phyloP scores from a whole-genome alignment of 805 yeast species.

The Lipomyces kockii region DNA sequence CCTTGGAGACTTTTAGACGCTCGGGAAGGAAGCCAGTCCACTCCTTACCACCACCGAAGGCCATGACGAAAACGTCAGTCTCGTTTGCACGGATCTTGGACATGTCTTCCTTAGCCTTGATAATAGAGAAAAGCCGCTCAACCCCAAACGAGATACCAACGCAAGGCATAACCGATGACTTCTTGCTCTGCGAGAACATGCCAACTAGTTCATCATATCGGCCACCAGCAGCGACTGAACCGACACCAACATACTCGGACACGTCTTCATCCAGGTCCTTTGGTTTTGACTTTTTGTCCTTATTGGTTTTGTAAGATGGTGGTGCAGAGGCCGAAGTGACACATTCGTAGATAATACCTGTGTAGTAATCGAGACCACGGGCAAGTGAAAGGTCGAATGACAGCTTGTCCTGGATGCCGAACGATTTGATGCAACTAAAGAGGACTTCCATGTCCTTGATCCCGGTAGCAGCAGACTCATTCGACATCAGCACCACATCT shows the following conservation, averaged over 20 bases:
- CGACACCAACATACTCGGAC: constrained; percentile 97
- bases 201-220: constrained; percentile 96
- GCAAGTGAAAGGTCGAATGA: constrained; percentile 94
- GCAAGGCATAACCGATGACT: constrained; percentile 83
- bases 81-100: constrained; percentile 77
- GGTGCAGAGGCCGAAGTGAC: constrained; percentile 97
- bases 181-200: constrained; percentile 87
- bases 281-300: constrained; percentile 47
- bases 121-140: constrained; percentile 88
- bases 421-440: constrained; percentile 80
- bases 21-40: constrained; percentile 93
- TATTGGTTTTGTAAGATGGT: constrained; percentile 39
- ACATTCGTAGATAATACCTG: constrained; percentile 95
- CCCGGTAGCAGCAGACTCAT: constrained; percentile 79
- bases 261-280: constrained; percentile 61
- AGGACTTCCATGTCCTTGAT: constrained; percentile 76
- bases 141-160: constrained; percentile 97
- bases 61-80: constrained; percentile 95
- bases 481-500: constrained; percentile 63
- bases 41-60: constrained; percentile 96
- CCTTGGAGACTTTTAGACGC: constrained; percentile 83
- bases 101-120: constrained; percentile 73
- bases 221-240: constrained; percentile 99
- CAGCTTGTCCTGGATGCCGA: constrained; percentile 63
- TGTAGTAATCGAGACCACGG: constrained; percentile 96